Evolutionary conservation across 495 filamentous ascomycete species (phyloP).

Genomic region (Rostrohypoxylon terebratum): DNA sequence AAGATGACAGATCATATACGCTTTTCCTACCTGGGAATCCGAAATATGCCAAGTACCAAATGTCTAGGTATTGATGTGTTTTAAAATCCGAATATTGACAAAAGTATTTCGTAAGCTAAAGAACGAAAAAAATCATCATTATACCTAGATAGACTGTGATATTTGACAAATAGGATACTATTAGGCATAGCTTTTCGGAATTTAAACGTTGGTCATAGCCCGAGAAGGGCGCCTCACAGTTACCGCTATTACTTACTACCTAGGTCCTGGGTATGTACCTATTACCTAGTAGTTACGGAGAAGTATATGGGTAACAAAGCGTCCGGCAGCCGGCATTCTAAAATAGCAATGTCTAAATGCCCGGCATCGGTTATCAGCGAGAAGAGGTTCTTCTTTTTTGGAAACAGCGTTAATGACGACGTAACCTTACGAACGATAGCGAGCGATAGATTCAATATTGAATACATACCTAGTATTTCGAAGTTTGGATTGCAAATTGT

Average conservation of each 20-base stretch:
- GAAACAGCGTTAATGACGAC: neutral
- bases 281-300: neutral
- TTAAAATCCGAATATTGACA: neutral
- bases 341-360: neutral
- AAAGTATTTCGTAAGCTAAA: neutral
- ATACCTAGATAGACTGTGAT: neutral
- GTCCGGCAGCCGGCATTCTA: neutral
- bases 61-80: neutral
- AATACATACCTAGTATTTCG: neutral
- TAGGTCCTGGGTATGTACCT: too few relatives aligned
- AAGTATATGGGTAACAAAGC: neutral
- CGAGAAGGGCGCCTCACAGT: neutral
- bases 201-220: neutral
- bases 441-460: neutral
- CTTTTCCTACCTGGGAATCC: neutral
- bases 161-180: neutral
- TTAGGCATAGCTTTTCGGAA: neutral
- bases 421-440: neutral
- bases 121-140: neutral
- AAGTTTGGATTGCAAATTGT: neutral
- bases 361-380: constrained; percentile 6
- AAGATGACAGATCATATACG: neutral
- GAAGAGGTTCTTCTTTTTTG: neutral
- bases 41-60: neutral
- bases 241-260: too few relatives aligned